These are phyloP conservation scores for Postia placenta DNA, from an alignment of 768 basidiomycete species.

Conservation along the genomic window DNA sequence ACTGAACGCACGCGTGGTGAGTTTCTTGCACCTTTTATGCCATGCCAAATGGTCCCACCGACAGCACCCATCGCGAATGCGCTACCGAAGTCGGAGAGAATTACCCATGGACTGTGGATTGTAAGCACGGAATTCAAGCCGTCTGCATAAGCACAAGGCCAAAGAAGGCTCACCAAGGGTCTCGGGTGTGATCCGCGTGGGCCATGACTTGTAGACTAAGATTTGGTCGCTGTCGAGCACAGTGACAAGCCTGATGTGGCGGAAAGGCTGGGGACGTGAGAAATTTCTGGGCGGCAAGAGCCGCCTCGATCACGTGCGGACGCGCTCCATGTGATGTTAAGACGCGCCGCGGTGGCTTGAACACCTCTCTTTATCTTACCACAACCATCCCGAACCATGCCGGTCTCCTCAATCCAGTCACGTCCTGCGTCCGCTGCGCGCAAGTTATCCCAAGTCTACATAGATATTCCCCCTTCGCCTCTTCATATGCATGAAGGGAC, in stretches of 20 bases:
- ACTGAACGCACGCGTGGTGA: conserved; percentile 72
- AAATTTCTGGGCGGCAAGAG: conserved; percentile 8
- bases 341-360: conserved; percentile 13
- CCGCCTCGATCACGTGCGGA: conserved; percentile 13
- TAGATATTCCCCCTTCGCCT: conserved; percentile 53
- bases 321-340: conserved; percentile 14
- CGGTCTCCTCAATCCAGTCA: background rate
- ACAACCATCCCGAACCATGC: conserved; percentile 6
- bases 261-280: conserved; percentile 3
- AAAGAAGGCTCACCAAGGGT: conserved; percentile 64
- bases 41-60: conserved; percentile 98
- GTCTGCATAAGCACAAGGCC: background rate
- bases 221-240: conserved; percentile 11
- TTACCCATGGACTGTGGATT: conserved; percentile 83
- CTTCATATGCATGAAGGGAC: conserved; percentile 14
- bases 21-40: conserved; percentile 96
- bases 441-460: conserved; percentile 33
- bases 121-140: background rate
- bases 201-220: conserved; percentile 45
- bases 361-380: conserved; percentile 23
- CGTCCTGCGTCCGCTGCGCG: conserved; percentile 1
- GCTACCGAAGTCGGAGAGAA: conserved; percentile 96
- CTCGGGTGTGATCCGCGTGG: conserved; percentile 88
- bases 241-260: background rate
- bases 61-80: conserved; percentile 98